Evolutionary conservation across 2,329 filamentous ascomycete genomes (phyloP).

Genomic region (Ophiostoma ips): DNA sequence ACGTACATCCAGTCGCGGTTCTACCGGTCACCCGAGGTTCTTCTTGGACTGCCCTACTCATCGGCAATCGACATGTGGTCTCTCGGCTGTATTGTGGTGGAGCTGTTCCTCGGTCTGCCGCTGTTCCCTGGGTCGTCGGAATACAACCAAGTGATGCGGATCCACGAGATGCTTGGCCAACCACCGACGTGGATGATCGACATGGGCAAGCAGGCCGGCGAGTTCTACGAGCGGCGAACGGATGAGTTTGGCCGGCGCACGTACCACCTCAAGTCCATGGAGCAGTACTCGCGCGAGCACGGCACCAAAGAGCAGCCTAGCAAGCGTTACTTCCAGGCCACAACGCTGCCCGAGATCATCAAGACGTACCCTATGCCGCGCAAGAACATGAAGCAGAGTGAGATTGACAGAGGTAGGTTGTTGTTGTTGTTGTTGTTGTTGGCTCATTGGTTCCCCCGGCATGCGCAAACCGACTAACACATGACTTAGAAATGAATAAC

Average conservation of each 20-base stretch:
- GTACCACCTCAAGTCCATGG: constrained; percentile 91
- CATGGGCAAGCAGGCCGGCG: constrained; percentile 92
- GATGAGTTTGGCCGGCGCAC: constrained; percentile 88
- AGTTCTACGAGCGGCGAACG: constrained; percentile 86
- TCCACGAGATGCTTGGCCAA: constrained; percentile 94
- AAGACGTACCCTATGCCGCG: constrained; percentile 95
- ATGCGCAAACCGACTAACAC: no score
- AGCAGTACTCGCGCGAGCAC: constrained; percentile 92
- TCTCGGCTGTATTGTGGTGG: constrained; percentile 92
- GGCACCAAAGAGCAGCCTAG: constrained; percentile 96
- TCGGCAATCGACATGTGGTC: constrained; percentile 99
- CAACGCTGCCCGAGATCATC: constrained; percentile 89
- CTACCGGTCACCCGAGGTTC: constrained; percentile 90
- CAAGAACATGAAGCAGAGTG: constrained; percentile 97
- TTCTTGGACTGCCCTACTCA: constrained; percentile 91
- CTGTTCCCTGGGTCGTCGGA: constrained; percentile 95
- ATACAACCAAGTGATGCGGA: constrained; percentile 95
- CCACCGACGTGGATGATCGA: constrained; percentile 99
- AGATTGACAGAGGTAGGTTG: constrained; percentile 76
- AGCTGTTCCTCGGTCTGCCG: constrained; percentile 86
- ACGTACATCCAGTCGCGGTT: constrained; percentile 98
- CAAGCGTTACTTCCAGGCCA: constrained; percentile 98
- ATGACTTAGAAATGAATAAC: constrained; percentile 80
- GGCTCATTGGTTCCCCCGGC: no score
- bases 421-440: constrained; percentile 18